A percentile compares a stretch with the other conserved stretches of the same genome.
Evolutionary conservation across 2,329 filamentous ascomycete species (phyloP).

Genomic region (Nakataea oryzae): DNA sequence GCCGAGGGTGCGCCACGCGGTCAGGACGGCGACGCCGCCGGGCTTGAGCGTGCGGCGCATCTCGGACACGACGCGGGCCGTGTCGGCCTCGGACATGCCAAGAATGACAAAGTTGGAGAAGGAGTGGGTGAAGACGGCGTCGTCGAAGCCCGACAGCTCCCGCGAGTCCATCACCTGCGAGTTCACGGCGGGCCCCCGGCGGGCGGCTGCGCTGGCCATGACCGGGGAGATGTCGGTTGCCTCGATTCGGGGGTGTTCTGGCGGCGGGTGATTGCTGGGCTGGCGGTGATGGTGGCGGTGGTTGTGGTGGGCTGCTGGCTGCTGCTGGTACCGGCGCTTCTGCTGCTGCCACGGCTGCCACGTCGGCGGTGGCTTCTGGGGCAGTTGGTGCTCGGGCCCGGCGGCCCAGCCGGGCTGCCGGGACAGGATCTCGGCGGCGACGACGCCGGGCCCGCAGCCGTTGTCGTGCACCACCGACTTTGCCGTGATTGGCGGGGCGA

Average conservation of each 20-base stretch:
- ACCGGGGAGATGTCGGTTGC: slow-evolving; percentile 12
- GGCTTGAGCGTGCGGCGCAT: slow-evolving; percentile 18
- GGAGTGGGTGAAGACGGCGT: slow-evolving; percentile 13
- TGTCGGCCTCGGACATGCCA: slow-evolving; percentile 11
- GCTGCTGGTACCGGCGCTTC: not conserved
- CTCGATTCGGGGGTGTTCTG: slow-evolving; percentile 5
- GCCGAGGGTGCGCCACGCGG: slow-evolving; percentile 6
- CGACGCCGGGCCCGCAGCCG: slow-evolving; percentile 20
- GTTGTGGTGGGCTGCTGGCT: not conserved
- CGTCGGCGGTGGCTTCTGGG: not conserved
- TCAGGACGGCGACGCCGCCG: slow-evolving; percentile 15
- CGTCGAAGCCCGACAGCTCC: slow-evolving; percentile 10
- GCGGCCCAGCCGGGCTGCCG: not conserved
- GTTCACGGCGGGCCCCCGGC: slow-evolving; percentile 2
- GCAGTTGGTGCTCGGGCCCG: not conserved
- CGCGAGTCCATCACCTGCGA: slow-evolving; percentile 10
- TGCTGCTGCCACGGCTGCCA: not conserved
- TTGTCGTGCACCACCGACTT: slow-evolving; percentile 19
- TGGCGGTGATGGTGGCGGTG: too few relatives aligned
- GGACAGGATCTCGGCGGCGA: slow-evolving; percentile 14
- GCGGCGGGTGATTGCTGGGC: too few relatives aligned
- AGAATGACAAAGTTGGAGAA: slow-evolving; percentile 21
- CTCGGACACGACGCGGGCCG: slow-evolving; percentile 14
- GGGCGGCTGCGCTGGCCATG: slow-evolving; percentile 9
- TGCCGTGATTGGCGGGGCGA: slow-evolving; percentile 10